Evolutionary conservation across 352 stramenopile genomes (phyloP).

Genomic region (Globisporangium apiculatum): DNA sequence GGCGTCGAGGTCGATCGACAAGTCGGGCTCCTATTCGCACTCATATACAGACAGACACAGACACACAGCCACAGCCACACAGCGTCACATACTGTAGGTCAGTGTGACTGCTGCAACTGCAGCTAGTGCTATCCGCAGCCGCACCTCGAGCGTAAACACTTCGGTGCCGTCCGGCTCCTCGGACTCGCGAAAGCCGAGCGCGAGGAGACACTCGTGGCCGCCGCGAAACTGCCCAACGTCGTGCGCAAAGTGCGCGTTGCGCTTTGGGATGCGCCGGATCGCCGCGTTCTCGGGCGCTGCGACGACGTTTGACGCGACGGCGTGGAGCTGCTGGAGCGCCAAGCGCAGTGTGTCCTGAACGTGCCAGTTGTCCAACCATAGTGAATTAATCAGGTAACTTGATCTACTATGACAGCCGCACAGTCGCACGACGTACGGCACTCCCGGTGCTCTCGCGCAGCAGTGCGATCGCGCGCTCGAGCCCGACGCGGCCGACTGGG

Average conservation of each 20-base stretch:
- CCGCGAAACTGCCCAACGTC: slow-evolving; percentile 63
- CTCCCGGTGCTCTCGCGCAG: slow-evolving; percentile 29
- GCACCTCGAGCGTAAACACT: slow-evolving; percentile 67
- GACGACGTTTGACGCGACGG: slow-evolving; percentile 60
- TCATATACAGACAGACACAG: not conserved
- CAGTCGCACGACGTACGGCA: too few relatives aligned
- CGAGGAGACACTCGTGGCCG: slow-evolving; percentile 54
- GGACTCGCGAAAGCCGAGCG: slow-evolving; percentile 58
- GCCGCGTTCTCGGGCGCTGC: slow-evolving; percentile 55
- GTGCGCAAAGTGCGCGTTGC: slow-evolving; percentile 61
- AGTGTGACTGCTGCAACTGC: too few relatives aligned
- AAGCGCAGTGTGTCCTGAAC: slow-evolving; percentile 23
- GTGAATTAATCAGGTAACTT: too few relatives aligned
- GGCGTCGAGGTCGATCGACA: slow-evolving; percentile 62
- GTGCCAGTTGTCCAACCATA: not conserved
- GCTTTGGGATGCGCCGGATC: slow-evolving; percentile 65
- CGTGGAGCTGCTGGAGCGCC: slow-evolving; percentile 40
- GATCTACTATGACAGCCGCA: too few relatives aligned
- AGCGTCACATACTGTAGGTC: not conserved
- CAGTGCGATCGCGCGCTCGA: slow-evolving; percentile 33
- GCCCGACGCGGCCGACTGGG: slow-evolving; percentile 28
- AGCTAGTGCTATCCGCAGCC: not conserved
- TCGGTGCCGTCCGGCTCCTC: slow-evolving; percentile 20
- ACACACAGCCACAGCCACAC: too few relatives aligned
- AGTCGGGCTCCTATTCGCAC: slow-evolving; percentile 49